Evolutionary conservation across 352 stramenopile genomes (phyloP).

Genomic region (Globisporangium lucens): DNA sequence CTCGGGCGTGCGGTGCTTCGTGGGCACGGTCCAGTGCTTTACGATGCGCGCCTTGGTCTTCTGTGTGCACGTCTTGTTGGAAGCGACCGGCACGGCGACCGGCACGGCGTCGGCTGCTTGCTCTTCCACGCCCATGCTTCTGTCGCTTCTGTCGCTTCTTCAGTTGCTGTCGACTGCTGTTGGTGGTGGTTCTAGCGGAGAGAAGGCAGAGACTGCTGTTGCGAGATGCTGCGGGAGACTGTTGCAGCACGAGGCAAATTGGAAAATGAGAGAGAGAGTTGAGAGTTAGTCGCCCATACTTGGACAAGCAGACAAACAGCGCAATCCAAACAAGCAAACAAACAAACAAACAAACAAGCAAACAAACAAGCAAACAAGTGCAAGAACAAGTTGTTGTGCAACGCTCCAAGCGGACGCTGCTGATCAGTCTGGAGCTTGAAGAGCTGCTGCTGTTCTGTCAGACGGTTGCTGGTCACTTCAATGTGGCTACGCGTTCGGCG

Average conservation of each 20-base stretch:
- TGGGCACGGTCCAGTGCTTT: constrained; percentile 48
- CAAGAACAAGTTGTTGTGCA: neutral
- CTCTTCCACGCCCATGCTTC: constrained; percentile 12
- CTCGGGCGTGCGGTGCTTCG: constrained; percentile 33
- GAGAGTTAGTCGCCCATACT: neutral
- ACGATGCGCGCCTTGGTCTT: constrained; percentile 15
- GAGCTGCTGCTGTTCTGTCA: neutral
- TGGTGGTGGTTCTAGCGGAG: neutral
- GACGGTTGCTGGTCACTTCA: neutral
- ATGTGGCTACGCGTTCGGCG: neutral
- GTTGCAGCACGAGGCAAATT: constrained; percentile 25
- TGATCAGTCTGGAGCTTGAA: constrained; percentile 4
- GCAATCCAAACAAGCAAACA: neutral
- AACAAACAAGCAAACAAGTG: neutral
- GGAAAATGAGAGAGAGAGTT: constrained; percentile 13
- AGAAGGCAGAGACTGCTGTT: too few relatives aligned
- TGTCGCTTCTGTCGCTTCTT: neutral
- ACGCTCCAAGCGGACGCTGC: neutral
- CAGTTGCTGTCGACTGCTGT: neutral
- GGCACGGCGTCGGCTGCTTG: neutral
- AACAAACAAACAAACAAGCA: neutral
- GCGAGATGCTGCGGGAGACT: constrained; percentile 2
- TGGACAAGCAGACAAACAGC: neutral
- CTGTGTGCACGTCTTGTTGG: neutral
- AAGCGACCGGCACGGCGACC: too few relatives aligned